phyloP scores from a whole-genome alignment of 768 basidiomycete species.

The Filobasidium floriforme region DNA sequence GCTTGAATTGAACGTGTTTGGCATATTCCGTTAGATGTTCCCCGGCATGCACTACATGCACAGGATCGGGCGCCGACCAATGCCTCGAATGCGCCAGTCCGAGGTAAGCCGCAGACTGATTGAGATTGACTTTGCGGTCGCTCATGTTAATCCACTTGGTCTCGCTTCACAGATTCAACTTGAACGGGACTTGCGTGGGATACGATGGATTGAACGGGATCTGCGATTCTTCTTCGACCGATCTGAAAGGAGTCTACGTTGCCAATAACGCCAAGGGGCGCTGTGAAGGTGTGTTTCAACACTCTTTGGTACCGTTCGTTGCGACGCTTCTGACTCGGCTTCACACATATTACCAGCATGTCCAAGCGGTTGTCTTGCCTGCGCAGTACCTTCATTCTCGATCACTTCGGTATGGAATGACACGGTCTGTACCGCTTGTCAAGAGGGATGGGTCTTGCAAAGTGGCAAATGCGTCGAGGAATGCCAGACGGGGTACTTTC shows the following conservation, averaged over 20 bases:
- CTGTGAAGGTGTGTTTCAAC: slow-evolving; percentile 37
- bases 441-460: slow-evolving; percentile 39
- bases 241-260: slow-evolving; percentile 32
- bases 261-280: slow-evolving; percentile 31
- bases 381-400: slow-evolving; percentile 37
- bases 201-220: slow-evolving; percentile 32
- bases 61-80: slow-evolving; percentile 33
- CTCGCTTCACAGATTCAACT: slow-evolving; percentile 22
- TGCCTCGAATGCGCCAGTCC: slow-evolving; percentile 39
- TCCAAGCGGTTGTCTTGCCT: slow-evolving; percentile 35
- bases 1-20: slow-evolving; percentile 1
- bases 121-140: not conserved
- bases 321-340: not conserved
- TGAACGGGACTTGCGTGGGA: slow-evolving; percentile 35
- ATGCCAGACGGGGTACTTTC: slow-evolving; percentile 33
- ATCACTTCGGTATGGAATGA: slow-evolving; percentile 19
- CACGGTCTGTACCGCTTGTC: slow-evolving; percentile 33
- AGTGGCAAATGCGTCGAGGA: slow-evolving; percentile 31
- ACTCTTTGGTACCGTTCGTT: not conserved
- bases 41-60: slow-evolving; percentile 40
- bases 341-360: slow-evolving; percentile 32
- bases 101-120: slow-evolving; percentile 16
- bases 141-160: not conserved
- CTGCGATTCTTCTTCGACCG: slow-evolving; percentile 34
- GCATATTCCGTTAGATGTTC: slow-evolving; percentile 30